Evolutionary conservation across 2,329 filamentous ascomycete genomes (phyloP), one percentile per base, ranked within the genome.

Genomic region (Pseudogymnoascus sp.): DNA sequence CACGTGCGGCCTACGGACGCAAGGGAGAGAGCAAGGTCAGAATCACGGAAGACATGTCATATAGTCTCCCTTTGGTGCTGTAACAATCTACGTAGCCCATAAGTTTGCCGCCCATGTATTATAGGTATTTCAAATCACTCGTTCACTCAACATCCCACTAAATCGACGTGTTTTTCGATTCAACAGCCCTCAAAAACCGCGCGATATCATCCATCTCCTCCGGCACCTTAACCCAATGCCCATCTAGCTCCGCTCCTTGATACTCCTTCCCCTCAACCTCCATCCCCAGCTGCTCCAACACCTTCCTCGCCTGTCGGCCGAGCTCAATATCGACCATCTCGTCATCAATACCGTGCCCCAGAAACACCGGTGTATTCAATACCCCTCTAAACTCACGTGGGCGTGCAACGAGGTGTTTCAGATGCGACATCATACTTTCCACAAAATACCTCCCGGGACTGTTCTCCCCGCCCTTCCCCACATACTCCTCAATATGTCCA

Each of bases 161-260:
- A 31, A 5, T 5, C 5, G 7, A 14, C 7, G 1, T 11, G 26
- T 11, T 31, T 7, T 7, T 54, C 2, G 47, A 29, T n/a, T 31
- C 23, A 29, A 29, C 16, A 14, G 57, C 64, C 39, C 65, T 61
- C 26, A 73, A 63, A 57, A 78, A 79, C 0, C 67, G 47, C 7
- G 75, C 66, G 60, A 81, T 75, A 68, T 81, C 78, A 66, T 82
- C 76, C 64, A 80, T 76, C 66, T 80, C 77, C 39, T 81, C 77
- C 0, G 78, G 78, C 10, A 79, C 71, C 65, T 76, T 79, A 65
- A 80, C 79, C 78, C 80, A 81, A 64, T 82, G 79, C 0, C 78
- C 79, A 23, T 75, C 70, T 8, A 60, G 16, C 1, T 60, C 57
- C 21, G 57, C 57, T 1, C 57, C 57, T 0, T 67, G 73, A 68